phyloP scores from a whole-genome alignment of 306 rosid genomes.

The Urtica urens region DNA sequence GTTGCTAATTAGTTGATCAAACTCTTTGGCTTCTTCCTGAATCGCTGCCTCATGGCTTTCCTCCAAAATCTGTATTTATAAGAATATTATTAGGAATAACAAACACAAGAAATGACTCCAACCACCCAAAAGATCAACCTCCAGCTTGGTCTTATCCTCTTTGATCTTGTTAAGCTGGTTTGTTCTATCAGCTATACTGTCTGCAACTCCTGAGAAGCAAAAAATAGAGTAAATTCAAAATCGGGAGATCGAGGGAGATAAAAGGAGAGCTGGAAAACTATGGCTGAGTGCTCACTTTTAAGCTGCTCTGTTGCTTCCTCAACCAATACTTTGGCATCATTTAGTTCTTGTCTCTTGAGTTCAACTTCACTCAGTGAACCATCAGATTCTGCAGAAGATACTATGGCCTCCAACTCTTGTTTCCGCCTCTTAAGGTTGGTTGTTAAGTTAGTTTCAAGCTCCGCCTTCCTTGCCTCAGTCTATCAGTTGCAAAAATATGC shows the following conservation, averaged over 20 bases:
- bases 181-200: constrained; percentile 39
- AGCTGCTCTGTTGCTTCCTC: constrained; percentile 66
- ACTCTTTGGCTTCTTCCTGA: constrained; percentile 89
- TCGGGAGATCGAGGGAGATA: constrained; percentile 5
- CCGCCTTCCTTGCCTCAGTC: constrained; percentile 88
- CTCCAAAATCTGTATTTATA: constrained; percentile 60
- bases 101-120: constrained; percentile 6
- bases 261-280: constrained; percentile 12
- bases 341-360: constrained; percentile 55
- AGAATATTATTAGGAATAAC: constrained; percentile 14
- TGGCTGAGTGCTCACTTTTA: constrained; percentile 40
- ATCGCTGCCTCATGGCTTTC: constrained; percentile 69
- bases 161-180: constrained; percentile 48
- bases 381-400: constrained; percentile 59
- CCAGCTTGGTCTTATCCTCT: constrained; percentile 69
- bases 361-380: constrained; percentile 49
- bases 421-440: constrained; percentile 88
- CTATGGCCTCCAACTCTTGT: constrained; percentile 80
- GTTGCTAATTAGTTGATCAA: constrained; percentile 73
- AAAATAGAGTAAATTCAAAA: constrained; percentile 23
- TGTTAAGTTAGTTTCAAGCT: constrained; percentile 91
- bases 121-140: constrained; percentile 39
- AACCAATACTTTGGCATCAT: constrained; percentile 59
- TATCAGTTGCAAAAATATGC: constrained; percentile 22
- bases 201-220: constrained; percentile 55